Base-by-base conservation (phyloP, 129 eudicot species). In the Tagetes erecta region DNA sequence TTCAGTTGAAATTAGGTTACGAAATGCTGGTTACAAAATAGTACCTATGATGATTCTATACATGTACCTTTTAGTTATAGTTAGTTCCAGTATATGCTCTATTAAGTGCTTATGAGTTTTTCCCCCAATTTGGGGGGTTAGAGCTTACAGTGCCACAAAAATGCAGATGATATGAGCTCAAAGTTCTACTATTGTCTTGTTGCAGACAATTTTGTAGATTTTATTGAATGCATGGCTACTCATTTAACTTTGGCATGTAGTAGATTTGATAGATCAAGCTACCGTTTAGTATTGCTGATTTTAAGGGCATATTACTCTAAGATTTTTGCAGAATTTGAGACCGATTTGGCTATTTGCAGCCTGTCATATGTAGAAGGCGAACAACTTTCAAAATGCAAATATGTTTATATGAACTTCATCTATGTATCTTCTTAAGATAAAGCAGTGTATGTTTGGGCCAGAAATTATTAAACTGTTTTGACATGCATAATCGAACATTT, bases 401-500 rank as follows among this genome's bases (percentile, higher is more conserved):
- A 64, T 64, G 4, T 14, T 5, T 20, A n/a, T 44, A 41, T 76
- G 80, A 42, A 8, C 27, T 47, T 57, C 33, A 47, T 59, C 37
- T 57, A 68, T 59, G 35, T 9, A 5, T 46, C 10, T 64, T 47
- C 59, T 60, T 60, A 35, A 45, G 37, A 40, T 60, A 3, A 37
- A 59, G 62, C 66, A 8, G 6, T 36, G 42, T 9, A 14, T 65
- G 33, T 50, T 47, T 70, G 59, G 41, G n/a, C 56, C 45, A 11
- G 45, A 60, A 51, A 42, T 64, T 51, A 40, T 14, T 63, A 40
- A 40, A 35, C 1, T 39, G 73, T 52, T 41, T 64, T 37, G 51
- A 72, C 34, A 72, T 11, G 8, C 20, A n/a, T 72, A 52, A 79
- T 72, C 39, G 60, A 66, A 72, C 60, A 72, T 53, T 33, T 64